Percentiles rank a stretch among this genome's conserved stretches.
Evolutionary conservation across 352 stramenopile genomes (phyloP).

Genomic region (Pythium biforme): DNA sequence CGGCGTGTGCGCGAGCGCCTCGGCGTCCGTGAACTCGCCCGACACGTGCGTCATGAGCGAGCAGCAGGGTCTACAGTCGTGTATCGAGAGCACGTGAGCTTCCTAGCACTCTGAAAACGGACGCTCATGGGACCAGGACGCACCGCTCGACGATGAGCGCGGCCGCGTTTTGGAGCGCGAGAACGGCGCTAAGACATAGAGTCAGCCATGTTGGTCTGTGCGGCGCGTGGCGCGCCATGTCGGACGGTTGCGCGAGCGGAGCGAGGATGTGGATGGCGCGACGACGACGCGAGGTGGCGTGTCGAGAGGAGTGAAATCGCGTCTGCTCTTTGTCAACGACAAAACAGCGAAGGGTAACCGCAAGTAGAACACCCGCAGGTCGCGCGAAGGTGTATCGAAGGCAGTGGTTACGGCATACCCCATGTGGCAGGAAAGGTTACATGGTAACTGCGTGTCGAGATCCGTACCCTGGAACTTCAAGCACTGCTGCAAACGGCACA

Average conservation of each 20-base stretch:
- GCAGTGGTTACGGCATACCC: no score
- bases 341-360: no score
- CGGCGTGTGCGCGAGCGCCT: constrained; percentile 34
- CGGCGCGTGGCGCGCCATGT: neutral
- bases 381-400: no score
- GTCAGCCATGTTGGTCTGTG: neutral
- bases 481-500: no score
- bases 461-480: neutral
- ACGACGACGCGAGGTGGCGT: neutral
- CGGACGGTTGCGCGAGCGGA: neutral
- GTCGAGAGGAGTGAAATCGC: neutral
- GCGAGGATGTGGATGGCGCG: neutral
- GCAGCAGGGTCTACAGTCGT: constrained; percentile 43
- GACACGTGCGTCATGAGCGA: constrained; percentile 70
- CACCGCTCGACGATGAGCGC: constrained; percentile 20
- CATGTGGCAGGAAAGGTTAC: neutral
- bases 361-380: no score
- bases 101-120: no score
- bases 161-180: neutral
- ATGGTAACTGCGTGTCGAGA: neutral
- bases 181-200: neutral
- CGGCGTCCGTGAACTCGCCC: constrained; percentile 70
- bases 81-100: no score
- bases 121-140: constrained; percentile 2
- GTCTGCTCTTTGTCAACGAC: no score